Percentiles rank a stretch among this genome's conserved stretches.
These are phyloP conservation scores for Nakazawaea holstii DNA, from an alignment of 805 yeast genomes.

Conservation along the genomic window DNA sequence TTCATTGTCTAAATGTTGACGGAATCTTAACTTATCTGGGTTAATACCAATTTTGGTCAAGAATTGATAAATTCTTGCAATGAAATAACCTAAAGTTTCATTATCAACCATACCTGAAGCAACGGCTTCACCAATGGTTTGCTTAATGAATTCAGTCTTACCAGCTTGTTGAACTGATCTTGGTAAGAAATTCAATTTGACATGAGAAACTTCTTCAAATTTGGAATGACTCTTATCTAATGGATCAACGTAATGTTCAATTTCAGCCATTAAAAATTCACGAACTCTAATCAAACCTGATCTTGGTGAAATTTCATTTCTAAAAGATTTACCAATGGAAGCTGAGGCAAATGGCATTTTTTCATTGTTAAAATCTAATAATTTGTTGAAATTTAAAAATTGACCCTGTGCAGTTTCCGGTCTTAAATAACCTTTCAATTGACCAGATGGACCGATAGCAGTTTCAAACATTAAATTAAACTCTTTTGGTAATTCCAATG, in stretches of 20 bases:
- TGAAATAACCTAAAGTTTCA: constrained; percentile 93
- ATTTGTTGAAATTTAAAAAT: constrained; percentile 89
- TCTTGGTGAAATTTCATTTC: constrained; percentile 98
- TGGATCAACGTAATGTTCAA: constrained; percentile 98
- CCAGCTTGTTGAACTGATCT: constrained; percentile 87
- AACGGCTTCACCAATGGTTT: constrained; percentile 90
- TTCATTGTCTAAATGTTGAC: constrained; percentile 98
- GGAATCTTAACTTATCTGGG: constrained; percentile 77
- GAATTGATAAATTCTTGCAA: constrained; percentile 88
- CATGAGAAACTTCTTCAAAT: constrained; percentile 69
- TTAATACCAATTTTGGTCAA: constrained; percentile 88
- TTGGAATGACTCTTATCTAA: constrained; percentile 75
- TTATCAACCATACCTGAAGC: constrained; percentile 84
- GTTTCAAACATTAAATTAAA: constrained; percentile 99
- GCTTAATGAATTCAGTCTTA: constrained; percentile 55
- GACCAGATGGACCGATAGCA: constrained; percentile 98
- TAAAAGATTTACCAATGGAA: constrained; percentile 95
- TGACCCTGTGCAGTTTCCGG: constrained; percentile 99
- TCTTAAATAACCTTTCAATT: constrained; percentile 88
- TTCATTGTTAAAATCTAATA: constrained; percentile 90
- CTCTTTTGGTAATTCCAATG: constrained; percentile 85
- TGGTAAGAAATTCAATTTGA: constrained; percentile 75
- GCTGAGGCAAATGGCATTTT: constrained; percentile 99
- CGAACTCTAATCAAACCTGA: constrained; percentile 97
- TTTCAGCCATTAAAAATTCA: constrained; percentile 98